phyloP scores from a whole-genome alignment of 2,329 filamentous ascomycete species.

The Pestalotiopsis fici region DNA sequence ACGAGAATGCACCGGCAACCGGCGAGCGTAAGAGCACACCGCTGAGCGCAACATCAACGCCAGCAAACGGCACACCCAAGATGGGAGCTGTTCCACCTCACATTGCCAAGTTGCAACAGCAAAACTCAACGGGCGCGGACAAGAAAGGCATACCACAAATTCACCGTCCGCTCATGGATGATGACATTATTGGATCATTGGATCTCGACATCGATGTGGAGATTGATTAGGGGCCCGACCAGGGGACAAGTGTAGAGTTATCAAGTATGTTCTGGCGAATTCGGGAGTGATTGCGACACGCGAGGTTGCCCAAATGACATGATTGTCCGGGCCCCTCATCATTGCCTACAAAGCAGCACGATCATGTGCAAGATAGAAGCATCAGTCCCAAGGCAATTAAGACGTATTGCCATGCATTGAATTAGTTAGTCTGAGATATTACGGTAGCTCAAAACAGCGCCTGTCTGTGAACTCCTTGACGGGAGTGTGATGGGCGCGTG shows the following conservation, averaged over 20 bases:
- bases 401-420: not conserved
- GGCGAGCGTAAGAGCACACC: conserved; percentile 36
- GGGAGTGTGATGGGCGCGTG: not conserved
- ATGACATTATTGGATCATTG: conserved; percentile 87
- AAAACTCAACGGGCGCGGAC: conserved; percentile 56
- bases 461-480: not conserved
- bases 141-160: conserved; percentile 67
- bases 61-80: conserved; percentile 55
- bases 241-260: not conserved
- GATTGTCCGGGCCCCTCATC: not conserved
- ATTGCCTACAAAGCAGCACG: not conserved
- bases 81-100: conserved; percentile 47
- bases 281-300: not conserved
- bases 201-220: conserved; percentile 93
- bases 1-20: conserved; percentile 16
- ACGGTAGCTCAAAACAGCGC: not conserved
- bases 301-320: not conserved
- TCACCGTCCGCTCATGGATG: conserved; percentile 81
- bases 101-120: conserved; percentile 53
- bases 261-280: not conserved
- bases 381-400: not conserved
- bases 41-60: conserved; percentile 50
- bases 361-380: not conserved
- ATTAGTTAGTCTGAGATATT: not conserved
- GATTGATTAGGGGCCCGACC: conserved; percentile 58